Conservation (phyloP, 768 basidiomycete genomes). For the Boletus rex-veris region DNA sequence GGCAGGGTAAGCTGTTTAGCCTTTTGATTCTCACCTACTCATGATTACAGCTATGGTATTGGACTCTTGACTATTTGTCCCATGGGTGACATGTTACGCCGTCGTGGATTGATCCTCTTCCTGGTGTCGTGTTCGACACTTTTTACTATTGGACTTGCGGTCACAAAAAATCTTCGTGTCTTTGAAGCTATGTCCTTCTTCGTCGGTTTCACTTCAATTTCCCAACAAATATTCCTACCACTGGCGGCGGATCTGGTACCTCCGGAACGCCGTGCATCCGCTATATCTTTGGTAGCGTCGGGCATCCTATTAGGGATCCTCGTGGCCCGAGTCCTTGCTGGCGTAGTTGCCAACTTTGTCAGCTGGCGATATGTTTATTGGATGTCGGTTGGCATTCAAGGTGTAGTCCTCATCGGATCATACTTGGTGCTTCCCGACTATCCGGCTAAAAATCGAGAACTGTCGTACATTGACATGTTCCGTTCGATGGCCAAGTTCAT, state of each 20-base stretch:
- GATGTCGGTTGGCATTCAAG: slow-evolving; percentile 66
- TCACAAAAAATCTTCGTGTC: slow-evolving; percentile 52
- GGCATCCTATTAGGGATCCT: slow-evolving; percentile 70
- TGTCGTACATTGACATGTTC: slow-evolving; percentile 63
- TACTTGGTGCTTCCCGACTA: slow-evolving; percentile 73
- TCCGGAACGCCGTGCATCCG: slow-evolving; percentile 61
- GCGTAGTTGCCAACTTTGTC: slow-evolving; percentile 65
- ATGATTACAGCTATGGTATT: slow-evolving; percentile 50
- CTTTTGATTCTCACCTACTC: too few relatives aligned
- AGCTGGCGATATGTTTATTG: slow-evolving; percentile 74
- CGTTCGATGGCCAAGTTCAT: slow-evolving; percentile 72
- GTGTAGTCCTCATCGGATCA: slow-evolving; percentile 48
- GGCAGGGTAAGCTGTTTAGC: slow-evolving; percentile 45
- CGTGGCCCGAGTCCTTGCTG: slow-evolving; percentile 66
- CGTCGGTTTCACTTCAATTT: slow-evolving; percentile 61
- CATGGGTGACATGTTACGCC: slow-evolving; percentile 74
- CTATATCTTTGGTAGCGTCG: slow-evolving; percentile 68
- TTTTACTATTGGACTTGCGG: slow-evolving; percentile 67
- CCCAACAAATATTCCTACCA: slow-evolving; percentile 68
- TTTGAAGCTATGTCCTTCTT: slow-evolving; percentile 69
- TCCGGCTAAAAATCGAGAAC: slow-evolving; percentile 61
- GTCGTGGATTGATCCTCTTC: slow-evolving; percentile 64
- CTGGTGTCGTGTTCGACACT: slow-evolving; percentile 44
- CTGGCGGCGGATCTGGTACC: slow-evolving; percentile 78
- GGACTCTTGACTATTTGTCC: slow-evolving; percentile 74